Evolutionary conservation across 2,329 filamentous ascomycete species (phyloP).

Genomic region (Colletotrichum nymphaeae): DNA sequence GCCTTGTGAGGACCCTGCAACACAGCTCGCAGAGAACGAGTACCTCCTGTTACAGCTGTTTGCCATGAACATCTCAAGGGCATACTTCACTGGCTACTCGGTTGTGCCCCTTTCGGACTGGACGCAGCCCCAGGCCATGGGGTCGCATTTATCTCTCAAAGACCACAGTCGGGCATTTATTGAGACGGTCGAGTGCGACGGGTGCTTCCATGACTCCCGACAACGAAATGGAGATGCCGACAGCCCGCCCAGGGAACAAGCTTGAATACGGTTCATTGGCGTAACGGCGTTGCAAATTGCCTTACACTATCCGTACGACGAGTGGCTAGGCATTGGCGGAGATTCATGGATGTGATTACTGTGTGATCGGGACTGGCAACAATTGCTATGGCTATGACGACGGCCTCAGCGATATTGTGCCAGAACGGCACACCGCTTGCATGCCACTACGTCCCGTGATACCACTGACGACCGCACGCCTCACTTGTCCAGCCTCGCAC

Average conservation of each 20-base stretch:
- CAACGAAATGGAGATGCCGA: background rate
- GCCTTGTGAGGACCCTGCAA: background rate
- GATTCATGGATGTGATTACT: background rate
- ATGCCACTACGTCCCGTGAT: slow-evolving; percentile 5
- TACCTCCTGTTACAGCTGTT: background rate
- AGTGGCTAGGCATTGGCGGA: background rate
- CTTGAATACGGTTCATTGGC: background rate
- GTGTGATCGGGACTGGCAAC: background rate
- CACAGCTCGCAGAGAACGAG: background rate
- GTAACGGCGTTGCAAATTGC: background rate
- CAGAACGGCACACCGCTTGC: background rate
- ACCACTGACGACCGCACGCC: background rate
- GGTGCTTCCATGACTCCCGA: background rate
- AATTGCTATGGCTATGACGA: background rate
- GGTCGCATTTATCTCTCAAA: background rate
- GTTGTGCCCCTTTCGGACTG: background rate
- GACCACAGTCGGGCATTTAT: slow-evolving; percentile 4
- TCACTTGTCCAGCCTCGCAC: slow-evolving; percentile 18
- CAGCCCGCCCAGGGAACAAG: slow-evolving; percentile 1
- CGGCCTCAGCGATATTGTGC: background rate
- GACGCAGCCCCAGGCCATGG: background rate
- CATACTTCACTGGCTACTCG: background rate
- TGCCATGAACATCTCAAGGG: background rate
- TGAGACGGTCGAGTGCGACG: background rate
- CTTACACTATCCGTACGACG: background rate